Evolutionary conservation across 495 filamentous ascomycete species (phyloP).

Genomic region (Trichoderma virens): DNA sequence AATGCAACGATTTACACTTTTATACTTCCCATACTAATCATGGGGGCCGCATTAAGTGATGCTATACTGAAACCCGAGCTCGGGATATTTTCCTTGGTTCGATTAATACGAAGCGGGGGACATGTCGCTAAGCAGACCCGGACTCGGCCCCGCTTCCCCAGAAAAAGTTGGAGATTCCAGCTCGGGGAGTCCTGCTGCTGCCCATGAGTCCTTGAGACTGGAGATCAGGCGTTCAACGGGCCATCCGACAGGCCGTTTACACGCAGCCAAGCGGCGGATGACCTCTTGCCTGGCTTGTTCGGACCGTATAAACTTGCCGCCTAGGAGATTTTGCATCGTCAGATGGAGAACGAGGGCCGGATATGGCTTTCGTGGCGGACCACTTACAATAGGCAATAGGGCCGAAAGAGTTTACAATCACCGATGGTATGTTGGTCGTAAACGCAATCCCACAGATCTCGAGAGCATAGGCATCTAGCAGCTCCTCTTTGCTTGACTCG

Average conservation of each 20-base stretch:
- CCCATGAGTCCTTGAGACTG: slow-evolving; percentile 16
- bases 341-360: neutral
- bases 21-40: neutral
- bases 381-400: slow-evolving; percentile 32
- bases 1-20: neutral
- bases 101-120: neutral
- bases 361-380: neutral
- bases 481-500: slow-evolving; percentile 9
- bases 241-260: slow-evolving; percentile 21
- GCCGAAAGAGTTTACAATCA: slow-evolving; percentile 32
- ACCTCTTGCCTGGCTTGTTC: slow-evolving; percentile 19
- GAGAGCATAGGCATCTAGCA: slow-evolving; percentile 21
- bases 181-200: neutral
- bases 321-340: neutral
- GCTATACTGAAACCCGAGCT: slow-evolving; percentile 12
- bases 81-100: neutral
- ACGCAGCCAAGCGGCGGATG: slow-evolving; percentile 13
- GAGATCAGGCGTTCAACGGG: slow-evolving; percentile 19
- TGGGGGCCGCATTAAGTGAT: neutral
- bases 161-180: neutral
- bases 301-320: slow-evolving; percentile 18
- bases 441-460: slow-evolving; percentile 28
- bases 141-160: slow-evolving; percentile 6
- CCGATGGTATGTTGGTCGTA: slow-evolving; percentile 26
- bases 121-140: neutral